These are phyloP conservation scores for Phlyctochytrium bullatum DNA, from an alignment of 192 early-diverging fungal genomes.

Conservation along the genomic window DNA sequence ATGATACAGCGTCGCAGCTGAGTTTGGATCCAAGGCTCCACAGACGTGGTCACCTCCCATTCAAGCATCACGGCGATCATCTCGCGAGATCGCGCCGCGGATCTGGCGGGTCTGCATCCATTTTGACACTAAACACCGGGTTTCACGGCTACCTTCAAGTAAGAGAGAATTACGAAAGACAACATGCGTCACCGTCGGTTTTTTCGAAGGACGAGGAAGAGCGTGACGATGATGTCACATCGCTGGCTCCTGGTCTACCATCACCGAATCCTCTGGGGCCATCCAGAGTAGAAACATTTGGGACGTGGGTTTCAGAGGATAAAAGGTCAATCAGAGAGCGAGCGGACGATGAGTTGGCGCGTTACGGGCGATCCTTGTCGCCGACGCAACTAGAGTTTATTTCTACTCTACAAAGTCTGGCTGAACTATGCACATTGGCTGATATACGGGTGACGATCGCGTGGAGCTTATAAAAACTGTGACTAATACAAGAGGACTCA, in stretches of 20 bases:
- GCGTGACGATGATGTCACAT: constrained; percentile 15
- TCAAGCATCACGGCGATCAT: neutral
- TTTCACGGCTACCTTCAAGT: neutral
- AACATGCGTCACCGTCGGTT: neutral
- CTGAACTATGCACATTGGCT: neutral
- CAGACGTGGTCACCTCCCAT: too few relatives aligned
- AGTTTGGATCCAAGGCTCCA: neutral
- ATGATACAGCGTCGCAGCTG: neutral
- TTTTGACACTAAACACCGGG: constrained; percentile 8
- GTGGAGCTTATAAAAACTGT: neutral
- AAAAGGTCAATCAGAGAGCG: constrained; percentile 3
- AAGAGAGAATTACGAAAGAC: too few relatives aligned
- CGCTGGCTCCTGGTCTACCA: constrained; percentile 21
- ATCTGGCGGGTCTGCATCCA: constrained; percentile 7
- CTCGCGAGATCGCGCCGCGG: constrained; percentile 9
- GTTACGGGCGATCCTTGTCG: neutral
- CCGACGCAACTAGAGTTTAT: neutral
- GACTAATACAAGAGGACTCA: too few relatives aligned
- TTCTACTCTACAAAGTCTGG: neutral
- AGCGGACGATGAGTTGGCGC: constrained; percentile 16
- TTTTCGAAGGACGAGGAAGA: constrained; percentile 22
- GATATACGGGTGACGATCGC: neutral
- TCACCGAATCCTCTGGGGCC: constrained; percentile 12
- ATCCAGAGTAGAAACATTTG: constrained; percentile 13
- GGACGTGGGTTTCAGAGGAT: constrained; percentile 17